Percentiles rank a stretch among this genome's conserved stretches.
These are phyloP conservation scores for Pythium rishiriense DNA, from an alignment of 352 stramenopile genomes.

Conservation along the genomic window DNA sequence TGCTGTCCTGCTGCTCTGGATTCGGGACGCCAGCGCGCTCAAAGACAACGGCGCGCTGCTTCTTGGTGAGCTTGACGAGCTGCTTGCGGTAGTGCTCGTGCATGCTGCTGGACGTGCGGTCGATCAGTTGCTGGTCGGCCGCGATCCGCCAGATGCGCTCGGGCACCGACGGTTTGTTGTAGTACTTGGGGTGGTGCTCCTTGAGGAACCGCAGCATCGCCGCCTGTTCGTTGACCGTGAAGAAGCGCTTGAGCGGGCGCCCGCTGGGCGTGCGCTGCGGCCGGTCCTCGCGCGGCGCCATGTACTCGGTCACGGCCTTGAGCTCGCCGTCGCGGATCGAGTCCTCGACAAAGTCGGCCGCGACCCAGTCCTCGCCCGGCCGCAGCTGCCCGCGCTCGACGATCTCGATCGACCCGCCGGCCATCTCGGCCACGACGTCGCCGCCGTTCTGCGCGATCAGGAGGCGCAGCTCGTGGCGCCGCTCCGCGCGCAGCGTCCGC, in stretches of 20 bases:
- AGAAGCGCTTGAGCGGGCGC: conserved; percentile 25
- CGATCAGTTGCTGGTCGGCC: conserved; percentile 16
- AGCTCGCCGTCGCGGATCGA: conserved; percentile 37
- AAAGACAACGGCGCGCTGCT: conserved; percentile 27
- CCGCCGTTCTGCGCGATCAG: conserved; percentile 44
- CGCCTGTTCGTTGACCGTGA: conserved; percentile 44
- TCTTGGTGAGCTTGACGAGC: conserved; percentile 36
- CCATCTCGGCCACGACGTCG: conserved; percentile 16
- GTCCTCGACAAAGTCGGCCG: conserved; percentile 50
- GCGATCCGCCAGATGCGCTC: conserved; percentile 24
- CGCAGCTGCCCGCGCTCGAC: conserved; percentile 38
- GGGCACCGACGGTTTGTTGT: conserved; percentile 7
- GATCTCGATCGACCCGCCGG: conserved; percentile 33
- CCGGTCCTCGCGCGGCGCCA: conserved; percentile 10
- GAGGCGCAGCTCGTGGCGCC: conserved; percentile 24
- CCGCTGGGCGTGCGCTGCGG: conserved; percentile 3
- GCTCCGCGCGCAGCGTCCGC: conserved; percentile 27
- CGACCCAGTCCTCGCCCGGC: conserved; percentile 35
- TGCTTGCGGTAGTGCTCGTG: conserved; percentile 53
- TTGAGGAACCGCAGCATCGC: conserved; percentile 52
- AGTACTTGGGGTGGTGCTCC: conserved; percentile 15
- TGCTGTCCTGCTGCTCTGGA: background rate
- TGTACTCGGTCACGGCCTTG: conserved; percentile 40
- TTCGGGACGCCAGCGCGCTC: conserved; percentile 2
- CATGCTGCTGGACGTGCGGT: conserved; percentile 48